Base-by-base conservation (phyloP, 192 early-diverging fungal genomes). In the Entophlyctis luteolus region DNA sequence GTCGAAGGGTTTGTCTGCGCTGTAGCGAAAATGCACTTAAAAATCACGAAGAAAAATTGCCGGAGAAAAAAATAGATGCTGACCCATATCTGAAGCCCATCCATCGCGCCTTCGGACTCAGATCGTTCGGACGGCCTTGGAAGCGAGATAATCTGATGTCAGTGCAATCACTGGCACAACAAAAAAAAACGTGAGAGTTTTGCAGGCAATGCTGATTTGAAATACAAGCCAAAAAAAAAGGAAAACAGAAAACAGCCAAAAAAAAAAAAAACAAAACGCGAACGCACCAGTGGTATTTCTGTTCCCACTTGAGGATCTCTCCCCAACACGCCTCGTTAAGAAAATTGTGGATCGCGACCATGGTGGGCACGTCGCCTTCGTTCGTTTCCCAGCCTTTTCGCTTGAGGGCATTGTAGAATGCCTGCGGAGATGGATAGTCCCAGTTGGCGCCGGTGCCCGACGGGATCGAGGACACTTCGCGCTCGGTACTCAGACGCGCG, bases 371-470 rank as follows among this genome's bases (percentile, higher is more conserved):
- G 72, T 96, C 94, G 18, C 76, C 53, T 57, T 92, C 91, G 1
- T 82, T 59, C 0, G 94, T 87, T 52, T 84, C 65, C 91, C 92
- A 93, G 72, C 89, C 91, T 66, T 96, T 96, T 70, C 94, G 86
- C 67, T 82, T 87, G 90, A 96, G 93, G 0, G 94, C 94, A 56
- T 96, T 96, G 79, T 90, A 96, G 55, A 96, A 96, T 90, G 91
- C 91, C 47, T 81, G 75, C 23, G 62, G 50, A 5, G 68, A 68
- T 5, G 94, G 94, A 63, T 96, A 96, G 8, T 94, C 76, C 94
- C 94, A 94, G 10, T 80, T 81, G 4, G 82, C 73, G 20, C 82
- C 74, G 68, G 81, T 79, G 18, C 83, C 84, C 12, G 88, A 81
- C 0, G 92, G 93, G 71, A 95, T 95, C 25, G 87, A 81, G 8